These are phyloP conservation scores for Boletus semigastroideus DNA, from an alignment of 1,284 basidiomycete genomes.

Conservation along the genomic window DNA sequence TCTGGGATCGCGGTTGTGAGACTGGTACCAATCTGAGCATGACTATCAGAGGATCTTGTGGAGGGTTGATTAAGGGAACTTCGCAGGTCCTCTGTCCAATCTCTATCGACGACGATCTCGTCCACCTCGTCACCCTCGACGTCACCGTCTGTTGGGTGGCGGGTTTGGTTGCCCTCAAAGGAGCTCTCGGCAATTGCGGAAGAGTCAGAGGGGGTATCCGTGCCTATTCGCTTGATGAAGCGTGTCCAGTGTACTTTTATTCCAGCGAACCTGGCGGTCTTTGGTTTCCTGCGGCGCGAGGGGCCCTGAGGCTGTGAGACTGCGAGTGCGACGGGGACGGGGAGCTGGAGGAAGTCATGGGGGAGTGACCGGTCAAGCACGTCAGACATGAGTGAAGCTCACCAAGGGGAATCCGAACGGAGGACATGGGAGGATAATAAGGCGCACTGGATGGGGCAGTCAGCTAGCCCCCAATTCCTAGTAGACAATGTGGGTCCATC, in stretches of 20 bases:
- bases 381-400: not conserved
- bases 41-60: constrained; percentile 46
- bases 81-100: constrained; percentile 59
- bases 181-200: constrained; percentile 41
- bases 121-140: constrained; percentile 47
- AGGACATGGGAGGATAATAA: constrained; percentile 2
- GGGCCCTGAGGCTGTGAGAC: constrained; percentile 3
- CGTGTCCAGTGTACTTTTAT: constrained; percentile 44
- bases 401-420: not conserved
- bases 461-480: not conserved
- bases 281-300: constrained; percentile 25
- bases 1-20: constrained; percentile 32
- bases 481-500: constrained; percentile 9
- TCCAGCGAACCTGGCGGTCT: constrained; percentile 37
- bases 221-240: constrained; percentile 43
- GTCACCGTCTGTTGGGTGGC: constrained; percentile 26
- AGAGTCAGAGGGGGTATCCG: constrained; percentile 44
- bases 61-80: constrained; percentile 52
- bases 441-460: constrained; percentile 12
- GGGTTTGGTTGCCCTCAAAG: constrained; percentile 38
- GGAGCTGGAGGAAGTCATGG: constrained; percentile 19
- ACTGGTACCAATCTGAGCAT: constrained; percentile 33
- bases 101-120: constrained; percentile 70
- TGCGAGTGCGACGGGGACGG: constrained; percentile 22
- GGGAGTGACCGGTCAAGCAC: constrained; percentile 4